These are phyloP conservation scores for Xylariales sp. DNA, from an alignment of 2,329 filamentous ascomycete species.

Conservation along the genomic window DNA sequence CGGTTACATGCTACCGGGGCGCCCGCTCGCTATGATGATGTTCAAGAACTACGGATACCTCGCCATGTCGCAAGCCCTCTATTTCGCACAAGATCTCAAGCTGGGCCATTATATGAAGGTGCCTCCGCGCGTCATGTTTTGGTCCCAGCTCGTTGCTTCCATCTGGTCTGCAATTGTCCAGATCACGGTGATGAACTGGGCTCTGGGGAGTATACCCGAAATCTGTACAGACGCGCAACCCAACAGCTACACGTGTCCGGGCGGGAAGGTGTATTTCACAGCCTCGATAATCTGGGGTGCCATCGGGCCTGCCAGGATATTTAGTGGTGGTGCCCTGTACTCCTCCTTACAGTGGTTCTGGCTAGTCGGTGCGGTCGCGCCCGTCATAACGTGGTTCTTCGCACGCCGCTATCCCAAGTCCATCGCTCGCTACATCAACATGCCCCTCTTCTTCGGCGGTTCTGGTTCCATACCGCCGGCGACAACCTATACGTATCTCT, in stretches of 20 bases:
- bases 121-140: conserved; percentile 45
- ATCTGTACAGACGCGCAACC: conserved; percentile 53
- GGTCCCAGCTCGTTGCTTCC: conserved; percentile 36
- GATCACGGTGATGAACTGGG: conserved; percentile 60
- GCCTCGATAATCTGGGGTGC: conserved; percentile 69
- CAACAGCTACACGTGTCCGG: conserved; percentile 53
- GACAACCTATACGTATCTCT: conserved; percentile 65
- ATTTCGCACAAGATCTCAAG: conserved; percentile 45
- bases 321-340: conserved; percentile 59
- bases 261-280: conserved; percentile 58
- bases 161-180: conserved; percentile 35
- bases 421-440: conserved; percentile 60
- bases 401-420: conserved; percentile 59
- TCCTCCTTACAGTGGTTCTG: conserved; percentile 65
- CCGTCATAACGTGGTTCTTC: conserved; percentile 58
- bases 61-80: conserved; percentile 39
- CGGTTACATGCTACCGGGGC: conserved; percentile 68
- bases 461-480: conserved; percentile 62
- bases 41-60: conserved; percentile 63
- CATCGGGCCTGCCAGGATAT: conserved; percentile 67
- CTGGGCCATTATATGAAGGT: conserved; percentile 51
- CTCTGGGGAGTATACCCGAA: conserved; percentile 54
- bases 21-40: conserved; percentile 70
- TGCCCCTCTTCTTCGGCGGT: conserved; percentile 65
- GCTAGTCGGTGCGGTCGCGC: conserved; percentile 59